Base-by-base conservation (phyloP, 108 stramenopile genomes). In the Fistulifera solaris region DNA sequence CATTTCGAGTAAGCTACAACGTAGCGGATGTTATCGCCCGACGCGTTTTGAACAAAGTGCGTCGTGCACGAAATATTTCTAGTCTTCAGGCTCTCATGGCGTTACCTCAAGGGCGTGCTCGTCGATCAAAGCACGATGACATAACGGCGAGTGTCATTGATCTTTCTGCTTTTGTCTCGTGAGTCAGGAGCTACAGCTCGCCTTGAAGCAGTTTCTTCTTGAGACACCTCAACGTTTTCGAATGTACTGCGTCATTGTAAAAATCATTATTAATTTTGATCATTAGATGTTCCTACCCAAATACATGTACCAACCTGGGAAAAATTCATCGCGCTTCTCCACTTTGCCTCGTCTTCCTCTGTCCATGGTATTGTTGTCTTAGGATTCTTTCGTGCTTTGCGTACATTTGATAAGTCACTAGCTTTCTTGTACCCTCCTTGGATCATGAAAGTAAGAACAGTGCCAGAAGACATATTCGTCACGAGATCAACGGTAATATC, bases 121-220 rank as follows among this genome's bases (percentile, higher is more conserved):
- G 90, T 12, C 77, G 90, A 55, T 77, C 78, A 10, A 92, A 86
- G 58, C 90, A 92, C 63, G 90, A 92, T 62, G 90, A 92, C 70
- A 88, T 92, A 40, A 92, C 90, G 6, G 77, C 77, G 1, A 70
- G 64, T 45, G 90, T 92, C 23, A 78, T 92, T 14, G 90, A 92
- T 51, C 63, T 92, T 16, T 71, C 78, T 2, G 74, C 70, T 12
- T 81, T 76, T 45, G 65, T 76, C 1, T 73, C 62, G 21, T 76
- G 70, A 61, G 19, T 6, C 31, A 35, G 6, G 8, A 35, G 31
- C 31, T 35, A 17, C 17, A 45, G 5, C 7, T 45, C 11, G 31
- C n/a, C n/a, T n/a, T n/a, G n/a, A n/a, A 35, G 31, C 31, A 8
- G 3, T 35, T 35, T 35, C 31, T 8, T 35, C 8, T 35, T 35